Conservation (phyloP, 768 basidiomycete genomes). For the Sistotremastrum niveocremeum region DNA sequence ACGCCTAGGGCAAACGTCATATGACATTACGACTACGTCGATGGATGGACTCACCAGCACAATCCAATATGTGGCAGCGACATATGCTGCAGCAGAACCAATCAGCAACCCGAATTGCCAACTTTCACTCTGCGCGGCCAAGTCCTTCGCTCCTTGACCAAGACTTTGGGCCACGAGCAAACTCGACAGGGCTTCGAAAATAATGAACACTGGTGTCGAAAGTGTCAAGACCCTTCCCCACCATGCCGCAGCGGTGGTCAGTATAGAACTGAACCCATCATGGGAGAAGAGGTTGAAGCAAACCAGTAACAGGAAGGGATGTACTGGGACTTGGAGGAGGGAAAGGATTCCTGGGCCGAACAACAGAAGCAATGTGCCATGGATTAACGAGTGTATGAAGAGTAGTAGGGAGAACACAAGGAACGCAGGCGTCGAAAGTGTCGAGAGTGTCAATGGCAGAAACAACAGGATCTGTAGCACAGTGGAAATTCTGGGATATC, state of each 20-base stretch:
- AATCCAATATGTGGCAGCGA: conserved; percentile 78
- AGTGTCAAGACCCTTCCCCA: conserved; percentile 64
- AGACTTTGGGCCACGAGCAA: conserved; percentile 70
- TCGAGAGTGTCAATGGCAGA: conserved; percentile 73
- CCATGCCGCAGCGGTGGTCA: conserved; percentile 43
- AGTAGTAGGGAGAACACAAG: conserved; percentile 69
- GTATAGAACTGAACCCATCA: conserved; percentile 20
- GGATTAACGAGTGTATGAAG: conserved; percentile 63
- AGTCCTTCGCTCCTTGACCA: conserved; percentile 60
- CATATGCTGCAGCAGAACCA: conserved; percentile 65
- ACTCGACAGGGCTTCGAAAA: conserved; percentile 75
- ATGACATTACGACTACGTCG: not conserved
- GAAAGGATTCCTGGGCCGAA: conserved; percentile 62
- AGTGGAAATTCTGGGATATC: conserved; percentile 45
- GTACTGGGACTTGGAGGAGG: conserved; percentile 74
- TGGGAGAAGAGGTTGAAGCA: conserved; percentile 77
- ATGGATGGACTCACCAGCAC: conserved; percentile 41
- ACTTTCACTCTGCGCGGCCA: conserved; percentile 58
- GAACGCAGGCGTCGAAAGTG: conserved; percentile 68
- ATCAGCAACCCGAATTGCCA: conserved; percentile 71
- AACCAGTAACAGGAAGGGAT: conserved; percentile 74
- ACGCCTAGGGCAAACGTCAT: conserved; percentile 36
- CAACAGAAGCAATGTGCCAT: conserved; percentile 62
- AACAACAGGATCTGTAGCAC: conserved; percentile 72
- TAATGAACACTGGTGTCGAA: conserved; percentile 66